Conservation (phyloP, 2,329 filamentous ascomycete genomes). For the Furcasterigmium sp. region DNA sequence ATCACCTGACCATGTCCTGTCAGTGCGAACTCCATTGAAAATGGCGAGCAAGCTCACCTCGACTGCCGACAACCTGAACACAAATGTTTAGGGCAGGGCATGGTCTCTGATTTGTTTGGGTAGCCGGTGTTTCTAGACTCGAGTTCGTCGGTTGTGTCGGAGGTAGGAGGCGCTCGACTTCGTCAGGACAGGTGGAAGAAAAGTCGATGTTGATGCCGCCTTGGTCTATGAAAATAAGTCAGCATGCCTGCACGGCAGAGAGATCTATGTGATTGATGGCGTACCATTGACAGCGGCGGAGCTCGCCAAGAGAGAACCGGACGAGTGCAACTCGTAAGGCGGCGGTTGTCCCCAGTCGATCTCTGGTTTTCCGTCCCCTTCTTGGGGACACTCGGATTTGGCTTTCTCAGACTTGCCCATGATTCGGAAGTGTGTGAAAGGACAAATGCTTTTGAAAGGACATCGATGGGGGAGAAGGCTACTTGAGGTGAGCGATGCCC, state of each 20-base stretch:
- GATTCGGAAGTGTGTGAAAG: too few species aligned
- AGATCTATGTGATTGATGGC: too few species aligned
- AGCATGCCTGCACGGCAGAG: slow-evolving; percentile 48
- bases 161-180: not conserved
- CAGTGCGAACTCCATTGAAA: not conserved
- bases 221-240: not conserved
- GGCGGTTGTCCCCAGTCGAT: not conserved
- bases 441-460: too few species aligned
- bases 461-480: too few species aligned
- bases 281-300: not conserved
- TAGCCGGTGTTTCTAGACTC: not conserved
- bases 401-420: too few species aligned
- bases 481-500: too few species aligned
- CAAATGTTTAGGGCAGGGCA: slow-evolving; percentile 8
- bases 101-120: not conserved
- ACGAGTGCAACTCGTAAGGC: slow-evolving; percentile 5
- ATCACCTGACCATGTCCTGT: slow-evolving; percentile 26
- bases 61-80: slow-evolving; percentile 13
- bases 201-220: not conserved
- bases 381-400: too few species aligned
- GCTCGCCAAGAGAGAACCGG: slow-evolving; percentile 5
- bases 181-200: not conserved
- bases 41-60: slow-evolving; percentile 4
- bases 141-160: not conserved
- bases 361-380: not conserved